A percentile compares a stretch with the other conserved stretches of the same genome.
These are phyloP conservation scores for Fomitopsis palustris DNA, from an alignment of 1,284 basidiomycete genomes.

Conservation along the genomic window DNA sequence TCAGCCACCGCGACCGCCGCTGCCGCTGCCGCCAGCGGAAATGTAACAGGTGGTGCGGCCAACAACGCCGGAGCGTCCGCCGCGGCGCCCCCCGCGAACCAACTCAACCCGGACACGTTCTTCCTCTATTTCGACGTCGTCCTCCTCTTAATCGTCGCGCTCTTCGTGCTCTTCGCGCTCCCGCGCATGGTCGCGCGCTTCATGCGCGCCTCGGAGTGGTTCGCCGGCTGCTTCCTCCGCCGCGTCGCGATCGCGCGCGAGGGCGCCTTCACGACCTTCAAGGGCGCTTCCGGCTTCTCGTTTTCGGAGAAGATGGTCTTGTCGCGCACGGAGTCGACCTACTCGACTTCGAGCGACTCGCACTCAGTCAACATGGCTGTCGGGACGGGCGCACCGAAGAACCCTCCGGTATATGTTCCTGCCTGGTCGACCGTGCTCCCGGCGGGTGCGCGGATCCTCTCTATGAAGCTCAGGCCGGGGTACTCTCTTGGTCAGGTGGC, in stretches of 20 bases:
- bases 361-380: background rate
- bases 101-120: background rate
- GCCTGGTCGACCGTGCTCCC: slow-evolving; percentile 5
- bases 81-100: too few relatives aligned
- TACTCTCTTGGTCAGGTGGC: slow-evolving; percentile 39
- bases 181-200: slow-evolving; percentile 4
- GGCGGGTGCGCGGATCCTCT: background rate
- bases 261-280: background rate
- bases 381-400: background rate
- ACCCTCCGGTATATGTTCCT: slow-evolving; percentile 4
- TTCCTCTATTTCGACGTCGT: slow-evolving; percentile 7
- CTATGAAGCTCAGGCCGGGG: slow-evolving; percentile 1
- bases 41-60: background rate
- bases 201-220: slow-evolving; percentile 1
- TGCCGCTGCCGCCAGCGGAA: background rate
- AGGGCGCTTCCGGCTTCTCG: background rate
- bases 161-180: slow-evolving; percentile 5
- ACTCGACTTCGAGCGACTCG: background rate
- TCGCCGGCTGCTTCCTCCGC: slow-evolving; percentile 6
- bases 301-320: background rate
- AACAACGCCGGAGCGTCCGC: background rate
- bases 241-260: background rate
- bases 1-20: background rate
- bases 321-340: background rate
- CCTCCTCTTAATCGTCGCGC: slow-evolving; percentile 1